Evolutionary conservation across 805 yeast species (phyloP), one percentile per base, ranked within the genome.

Genomic region (Saccharomycopsis olivae): DNA sequence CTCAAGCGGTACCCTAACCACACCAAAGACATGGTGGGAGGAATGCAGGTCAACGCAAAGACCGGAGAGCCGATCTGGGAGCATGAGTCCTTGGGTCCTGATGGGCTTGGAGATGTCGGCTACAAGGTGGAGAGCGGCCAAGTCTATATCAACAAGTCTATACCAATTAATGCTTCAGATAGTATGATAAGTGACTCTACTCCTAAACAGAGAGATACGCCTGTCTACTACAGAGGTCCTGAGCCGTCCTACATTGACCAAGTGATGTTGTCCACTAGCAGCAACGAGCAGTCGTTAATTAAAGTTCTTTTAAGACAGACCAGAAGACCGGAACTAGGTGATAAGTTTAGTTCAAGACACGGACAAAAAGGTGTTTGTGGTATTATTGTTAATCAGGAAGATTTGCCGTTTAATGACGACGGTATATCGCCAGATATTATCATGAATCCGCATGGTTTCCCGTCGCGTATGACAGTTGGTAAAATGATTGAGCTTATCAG

Each of bases 321-420:
- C 3, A 77, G 98, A 66, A 75, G 97, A 58, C 98, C 98, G 0
- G 98, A 92, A 62, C 65, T 92, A 38, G 98, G 98, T 49, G 98
- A 92, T 56, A 92, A 92, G 60, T 92, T 92, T 55, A 87, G 96
- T 2, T 86, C 96, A 1, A 76, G 98, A 61, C 97, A 89, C 64
- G 98, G 98, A 29, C 98, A 89, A 60, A 89, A 89, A 68, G 98
- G 98, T 75, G 97, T 92, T 23, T 89, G 97, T 67, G 97, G 98
- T 63, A 86, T 92, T 51, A 92, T 89, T 58, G 96, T 89, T 4
- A 87, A 86, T 51, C 97, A 89, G 57, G 97, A 89, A 52, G 98
- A 89, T 55, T 69, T 89, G 70, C 98, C 98, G 11, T 89, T 89
- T 62, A 85, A 78, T 56, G 97, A 92, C 52, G 73, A 78, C 43